These are phyloP conservation scores for Nakazawaea wyomingensis DNA, from an alignment of 805 yeast genomes.

Conservation along the genomic window DNA sequence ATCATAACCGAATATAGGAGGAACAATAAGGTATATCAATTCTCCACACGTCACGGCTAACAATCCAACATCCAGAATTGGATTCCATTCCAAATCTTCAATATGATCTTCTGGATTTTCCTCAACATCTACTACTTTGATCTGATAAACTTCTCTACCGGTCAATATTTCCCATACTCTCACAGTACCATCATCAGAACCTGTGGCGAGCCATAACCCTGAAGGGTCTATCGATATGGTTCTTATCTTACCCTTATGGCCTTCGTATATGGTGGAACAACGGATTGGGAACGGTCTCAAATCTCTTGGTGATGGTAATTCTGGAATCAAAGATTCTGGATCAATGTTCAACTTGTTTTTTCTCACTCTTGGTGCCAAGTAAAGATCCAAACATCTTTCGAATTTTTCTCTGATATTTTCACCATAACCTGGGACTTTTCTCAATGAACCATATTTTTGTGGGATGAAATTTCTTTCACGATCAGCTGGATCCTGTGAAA, in stretches of 20 bases:
- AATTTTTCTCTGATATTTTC: conserved; percentile 84
- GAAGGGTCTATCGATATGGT: conserved; percentile 79
- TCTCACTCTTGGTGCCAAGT: conserved; percentile 94
- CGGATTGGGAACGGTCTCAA: conserved; percentile 94
- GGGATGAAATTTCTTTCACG: conserved; percentile 79
- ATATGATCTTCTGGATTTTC: conserved; percentile 68
- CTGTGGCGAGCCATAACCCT: conserved; percentile 95
- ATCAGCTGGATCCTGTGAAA: conserved; percentile 64
- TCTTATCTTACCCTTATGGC: conserved; percentile 82
- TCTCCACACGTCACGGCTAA: conserved; percentile 85
- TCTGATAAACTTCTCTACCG: conserved; percentile 84
- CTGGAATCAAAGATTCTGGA: conserved; percentile 93
- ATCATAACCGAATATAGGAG: conserved; percentile 87
- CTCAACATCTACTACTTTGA: conserved; percentile 37
- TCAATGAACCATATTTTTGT: conserved; percentile 70
- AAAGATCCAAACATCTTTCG: conserved; percentile 90
- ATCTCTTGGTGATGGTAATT: conserved; percentile 94
- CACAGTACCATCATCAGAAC: conserved; percentile 93
- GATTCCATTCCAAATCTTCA: conserved; percentile 87
- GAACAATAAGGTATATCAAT: conserved; percentile 69
- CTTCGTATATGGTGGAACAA: conserved; percentile 77
- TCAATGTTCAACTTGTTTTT: conserved; percentile 87
- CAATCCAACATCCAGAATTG: conserved; percentile 66
- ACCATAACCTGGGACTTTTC: conserved; percentile 91
- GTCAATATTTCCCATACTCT: conserved; percentile 96